Evolutionary conservation across 2,329 filamentous ascomycete genomes (phyloP).

Genomic region (Ascochyta lentis): DNA sequence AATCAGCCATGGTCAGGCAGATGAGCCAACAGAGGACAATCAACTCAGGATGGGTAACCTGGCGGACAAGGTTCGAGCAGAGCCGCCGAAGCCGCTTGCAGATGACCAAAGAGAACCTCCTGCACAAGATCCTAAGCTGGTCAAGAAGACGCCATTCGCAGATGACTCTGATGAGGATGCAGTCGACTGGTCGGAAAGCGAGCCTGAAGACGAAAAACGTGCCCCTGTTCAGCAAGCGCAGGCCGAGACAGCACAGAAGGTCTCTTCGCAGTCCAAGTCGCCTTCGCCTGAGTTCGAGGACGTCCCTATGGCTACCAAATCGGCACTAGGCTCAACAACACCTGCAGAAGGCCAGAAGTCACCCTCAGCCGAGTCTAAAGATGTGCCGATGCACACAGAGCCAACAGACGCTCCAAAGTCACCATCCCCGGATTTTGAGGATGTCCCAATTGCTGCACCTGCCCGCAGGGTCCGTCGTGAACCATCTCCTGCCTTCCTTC

Average conservation of each 20-base stretch:
- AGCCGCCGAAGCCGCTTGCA: conserved; percentile 47
- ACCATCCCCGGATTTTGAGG: conserved; percentile 59
- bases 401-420: conserved; percentile 40
- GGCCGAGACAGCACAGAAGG: neutral
- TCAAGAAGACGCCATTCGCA: conserved; percentile 29
- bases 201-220: conserved; percentile 42
- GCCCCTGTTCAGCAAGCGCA: neutral
- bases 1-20: conserved; percentile 23
- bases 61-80: conserved; percentile 52
- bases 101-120: conserved; percentile 29
- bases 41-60: conserved; percentile 52
- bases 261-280: conserved; percentile 39
- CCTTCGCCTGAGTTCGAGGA: conserved; percentile 61
- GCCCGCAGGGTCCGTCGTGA: conserved; percentile 24
- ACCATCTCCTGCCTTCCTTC: conserved; percentile 30
- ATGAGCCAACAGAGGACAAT: conserved; percentile 37
- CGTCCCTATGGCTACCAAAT: conserved; percentile 41
- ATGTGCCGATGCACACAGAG: conserved; percentile 48
- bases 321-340: neutral
- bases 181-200: conserved; percentile 63
- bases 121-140: conserved; percentile 24
- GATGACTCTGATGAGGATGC: conserved; percentile 49
- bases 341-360: conserved; percentile 44
- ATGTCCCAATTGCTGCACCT: conserved; percentile 48
- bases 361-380: conserved; percentile 59